Evolutionary conservation across 352 stramenopile species (phyloP).

Genomic region (Thraustochytrium sp.): DNA sequence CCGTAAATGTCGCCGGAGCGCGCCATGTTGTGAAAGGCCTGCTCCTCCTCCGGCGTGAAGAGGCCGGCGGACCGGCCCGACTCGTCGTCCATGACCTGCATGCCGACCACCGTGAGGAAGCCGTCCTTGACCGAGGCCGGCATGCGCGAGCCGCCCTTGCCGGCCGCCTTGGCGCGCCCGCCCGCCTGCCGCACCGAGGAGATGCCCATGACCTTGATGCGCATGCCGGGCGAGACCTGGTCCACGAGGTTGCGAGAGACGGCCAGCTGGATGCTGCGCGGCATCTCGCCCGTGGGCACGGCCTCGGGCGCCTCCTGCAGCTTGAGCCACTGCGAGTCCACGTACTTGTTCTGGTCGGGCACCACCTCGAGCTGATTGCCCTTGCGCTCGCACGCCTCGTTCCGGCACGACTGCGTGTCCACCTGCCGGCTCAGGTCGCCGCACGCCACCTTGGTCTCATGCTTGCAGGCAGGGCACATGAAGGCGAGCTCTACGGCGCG

Average conservation of each 20-base stretch:
- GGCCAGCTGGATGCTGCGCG: slow-evolving; percentile 85
- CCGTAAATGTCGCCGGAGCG: slow-evolving; percentile 83
- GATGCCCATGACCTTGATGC: slow-evolving; percentile 90
- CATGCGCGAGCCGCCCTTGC: slow-evolving; percentile 8
- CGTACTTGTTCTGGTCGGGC: slow-evolving; percentile 85
- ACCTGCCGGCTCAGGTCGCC: slow-evolving; percentile 29
- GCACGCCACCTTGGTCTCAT: slow-evolving; percentile 40
- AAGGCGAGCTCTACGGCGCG: slow-evolving; percentile 83
- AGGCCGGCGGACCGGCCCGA: slow-evolving; percentile 72
- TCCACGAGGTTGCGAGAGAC: slow-evolving; percentile 91
- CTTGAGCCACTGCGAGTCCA: slow-evolving; percentile 98
- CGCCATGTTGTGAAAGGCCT: slow-evolving; percentile 89
- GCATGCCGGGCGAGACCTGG: slow-evolving; percentile 84
- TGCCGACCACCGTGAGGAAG: slow-evolving; percentile 37
- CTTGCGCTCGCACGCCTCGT: slow-evolving; percentile 32
- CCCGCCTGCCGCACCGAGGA: slow-evolving; percentile 72
- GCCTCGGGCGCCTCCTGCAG: slow-evolving; percentile 87
- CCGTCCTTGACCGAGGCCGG: slow-evolving; percentile 25
- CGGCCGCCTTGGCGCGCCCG: neutral
- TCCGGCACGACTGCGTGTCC: slow-evolving; percentile 37
- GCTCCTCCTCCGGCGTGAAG: slow-evolving; percentile 94
- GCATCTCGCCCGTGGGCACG: slow-evolving; percentile 97
- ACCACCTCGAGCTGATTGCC: slow-evolving; percentile 85
- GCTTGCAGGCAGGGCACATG: slow-evolving; percentile 65
- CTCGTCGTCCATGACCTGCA: slow-evolving; percentile 46